These are phyloP conservation scores for Penicillium sp. DNA, from an alignment of 2,329 filamentous ascomycete genomes.

Conservation along the genomic window DNA sequence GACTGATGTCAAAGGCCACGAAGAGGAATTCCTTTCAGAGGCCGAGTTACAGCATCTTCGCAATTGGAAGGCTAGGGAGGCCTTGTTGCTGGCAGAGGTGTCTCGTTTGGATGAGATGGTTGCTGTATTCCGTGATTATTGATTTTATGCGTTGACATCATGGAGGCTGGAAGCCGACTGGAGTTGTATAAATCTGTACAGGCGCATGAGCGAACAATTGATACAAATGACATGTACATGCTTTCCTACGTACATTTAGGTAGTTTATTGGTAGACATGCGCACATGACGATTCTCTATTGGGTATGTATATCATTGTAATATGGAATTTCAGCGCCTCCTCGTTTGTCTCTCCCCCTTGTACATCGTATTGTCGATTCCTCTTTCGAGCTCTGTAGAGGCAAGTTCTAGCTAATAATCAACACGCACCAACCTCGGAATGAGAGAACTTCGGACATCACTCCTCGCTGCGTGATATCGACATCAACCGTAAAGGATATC, in stretches of 20 bases:
- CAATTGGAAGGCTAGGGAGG: slow-evolving; percentile 60
- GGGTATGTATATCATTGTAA: neutral
- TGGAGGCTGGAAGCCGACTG: neutral
- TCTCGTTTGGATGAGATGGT: slow-evolving; percentile 81
- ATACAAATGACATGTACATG: neutral
- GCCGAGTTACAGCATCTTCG: slow-evolving; percentile 70
- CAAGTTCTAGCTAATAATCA: too few relatives aligned
- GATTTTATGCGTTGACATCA: slow-evolving; percentile 22
- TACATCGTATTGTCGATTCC: too few relatives aligned
- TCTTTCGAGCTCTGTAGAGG: too few relatives aligned
- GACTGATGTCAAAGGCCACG: slow-evolving; percentile 79
- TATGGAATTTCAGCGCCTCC: neutral
- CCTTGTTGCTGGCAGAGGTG: slow-evolving; percentile 75
- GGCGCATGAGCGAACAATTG: slow-evolving; percentile 7
- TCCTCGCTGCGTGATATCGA: too few relatives aligned
- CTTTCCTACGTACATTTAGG: neutral
- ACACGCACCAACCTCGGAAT: too few relatives aligned
- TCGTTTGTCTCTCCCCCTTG: neutral
- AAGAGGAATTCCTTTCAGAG: slow-evolving; percentile 74
- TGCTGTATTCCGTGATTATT: slow-evolving; percentile 77
- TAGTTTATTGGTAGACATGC: neutral
- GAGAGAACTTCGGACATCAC: too few relatives aligned
- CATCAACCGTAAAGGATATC: too few relatives aligned
- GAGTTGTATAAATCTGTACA: slow-evolving; percentile 7
- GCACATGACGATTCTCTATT: neutral